Evolutionary conservation across 768 basidiomycete species (phyloP), one percentile per base, ranked within the genome.

Genomic region (Boletus sp.): DNA sequence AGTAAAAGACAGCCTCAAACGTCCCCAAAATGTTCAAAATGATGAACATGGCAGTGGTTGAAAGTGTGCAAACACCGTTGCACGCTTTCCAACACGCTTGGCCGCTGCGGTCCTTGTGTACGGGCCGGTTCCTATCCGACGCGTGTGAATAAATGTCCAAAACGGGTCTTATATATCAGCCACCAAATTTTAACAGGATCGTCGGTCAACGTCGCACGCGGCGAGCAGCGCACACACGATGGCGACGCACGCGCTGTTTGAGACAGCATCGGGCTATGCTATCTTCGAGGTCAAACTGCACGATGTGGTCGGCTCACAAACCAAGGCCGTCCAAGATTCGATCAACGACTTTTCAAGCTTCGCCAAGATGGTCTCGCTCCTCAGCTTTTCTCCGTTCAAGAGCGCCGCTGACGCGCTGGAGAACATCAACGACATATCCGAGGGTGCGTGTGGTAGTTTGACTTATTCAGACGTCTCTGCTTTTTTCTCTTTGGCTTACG

Each of bases 401-500:
- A 93, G 78, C 55, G 93, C 94, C 23, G 93, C 91, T 0, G 87
- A 95, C 68, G 94, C 94, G 33, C 77, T 98, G 61, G 93, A 98
- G 75, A 98, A 97, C 63, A 87, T 88, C 48, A 98, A 98, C 68
- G 96, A 98, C 73, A 72, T 98, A 15, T 97, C 95, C 10, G 95
- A 98, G 79, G 93, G 96, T 93, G 56, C 30, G 83, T 74, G 27
- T 14, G 10, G 5, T 2, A 38, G 5, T 5, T 11, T 3, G 2
- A 17, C 37, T 33, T 4, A 4, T 17, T 5, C 7, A n/a, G 6
- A 3, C 29, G 2, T 14, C 0, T 23, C 11, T 6, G 1, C 5
- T 11, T n/a, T 38, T 50, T 50, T n/a, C 23, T 15, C 35, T 32
- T 4, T 11, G 33, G 25, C 42, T 50, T 13, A 50, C 57, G 52